A percentile compares a stretch with the other conserved stretches of the same genome.
Conservation (phyloP, 805 yeast species). For the Wickerhamomyces chambardii region DNA sequence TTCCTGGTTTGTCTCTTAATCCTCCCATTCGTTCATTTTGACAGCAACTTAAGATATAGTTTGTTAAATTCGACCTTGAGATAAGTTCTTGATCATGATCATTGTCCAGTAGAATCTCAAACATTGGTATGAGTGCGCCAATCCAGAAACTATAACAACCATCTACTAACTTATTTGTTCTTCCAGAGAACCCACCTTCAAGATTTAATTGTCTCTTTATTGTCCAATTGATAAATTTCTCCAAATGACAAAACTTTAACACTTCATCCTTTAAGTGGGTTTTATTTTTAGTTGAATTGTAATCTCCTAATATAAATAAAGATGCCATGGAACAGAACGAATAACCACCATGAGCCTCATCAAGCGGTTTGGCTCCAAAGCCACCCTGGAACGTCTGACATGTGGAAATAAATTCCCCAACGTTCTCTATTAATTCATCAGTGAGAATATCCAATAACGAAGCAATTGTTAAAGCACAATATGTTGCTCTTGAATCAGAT, state of each 20-base stretch:
- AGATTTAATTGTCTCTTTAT: constrained; percentile 53
- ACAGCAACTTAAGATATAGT: constrained; percentile 68
- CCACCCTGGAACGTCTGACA: constrained; percentile 98
- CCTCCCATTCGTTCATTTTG: constrained; percentile 63
- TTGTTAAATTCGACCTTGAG: constrained; percentile 47
- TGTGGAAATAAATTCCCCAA: constrained; percentile 46
- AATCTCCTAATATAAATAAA: constrained; percentile 32
- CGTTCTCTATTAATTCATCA: constrained; percentile 43
- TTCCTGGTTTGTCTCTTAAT: constrained; percentile 81
- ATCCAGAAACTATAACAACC: constrained; percentile 97
- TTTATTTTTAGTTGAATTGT: constrained; percentile 3
- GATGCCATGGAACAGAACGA: constrained; percentile 82
- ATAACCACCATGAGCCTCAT: constrained; percentile 97
- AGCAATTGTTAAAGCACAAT: constrained; percentile 76
- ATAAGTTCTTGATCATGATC: constrained; percentile 23
- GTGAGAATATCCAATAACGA: constrained; percentile 55
- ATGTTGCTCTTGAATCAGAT: constrained; percentile 74
- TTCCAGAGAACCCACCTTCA: constrained; percentile 88
- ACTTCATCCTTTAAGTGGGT: constrained; percentile 15
- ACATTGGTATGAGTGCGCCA: constrained; percentile 62
- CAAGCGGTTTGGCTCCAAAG: constrained; percentile 70
- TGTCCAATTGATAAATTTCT: constrained; percentile 55
- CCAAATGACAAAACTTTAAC: constrained; percentile 33
- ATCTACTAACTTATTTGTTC: constrained; percentile 90
- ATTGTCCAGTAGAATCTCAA: constrained; percentile 41